phyloP scores from a whole-genome alignment of 2,329 filamentous ascomycete genomes.

The Annulohypoxylon truncatum region DNA sequence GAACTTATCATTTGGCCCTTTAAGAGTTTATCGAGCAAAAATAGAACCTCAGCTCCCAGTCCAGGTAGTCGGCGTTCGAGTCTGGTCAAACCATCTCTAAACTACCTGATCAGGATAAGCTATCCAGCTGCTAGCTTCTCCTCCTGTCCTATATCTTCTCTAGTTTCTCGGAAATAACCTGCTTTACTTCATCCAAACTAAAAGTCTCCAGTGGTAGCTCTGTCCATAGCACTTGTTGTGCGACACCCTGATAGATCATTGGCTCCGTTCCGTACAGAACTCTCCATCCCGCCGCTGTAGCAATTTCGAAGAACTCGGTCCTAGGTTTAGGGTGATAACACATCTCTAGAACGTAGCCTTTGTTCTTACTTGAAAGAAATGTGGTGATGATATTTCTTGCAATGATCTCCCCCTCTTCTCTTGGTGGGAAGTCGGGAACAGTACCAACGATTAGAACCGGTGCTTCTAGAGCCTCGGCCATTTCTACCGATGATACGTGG shows the following conservation, averaged over 20 bases:
- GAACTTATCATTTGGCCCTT: too few species aligned
- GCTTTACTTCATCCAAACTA: slow-evolving; percentile 6
- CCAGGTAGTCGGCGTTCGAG: too few species aligned
- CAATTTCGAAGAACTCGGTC: slow-evolving; percentile 73
- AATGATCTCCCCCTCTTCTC: slow-evolving; percentile 69
- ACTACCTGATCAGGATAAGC: too few species aligned
- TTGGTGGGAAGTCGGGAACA: slow-evolving; percentile 80
- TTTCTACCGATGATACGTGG: slow-evolving; percentile 69
- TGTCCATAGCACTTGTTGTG: slow-evolving; percentile 59
- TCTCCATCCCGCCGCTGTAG: slow-evolving; percentile 73
- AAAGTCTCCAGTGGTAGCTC: slow-evolving; percentile 24
- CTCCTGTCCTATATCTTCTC: neutral
- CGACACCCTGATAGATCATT: slow-evolving; percentile 80
- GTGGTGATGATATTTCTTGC: slow-evolving; percentile 67
- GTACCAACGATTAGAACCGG: slow-evolving; percentile 78
- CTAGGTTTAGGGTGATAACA: slow-evolving; percentile 81
- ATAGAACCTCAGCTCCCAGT: too few species aligned
- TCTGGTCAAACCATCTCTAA: too few species aligned
- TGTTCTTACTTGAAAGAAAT: slow-evolving; percentile 61
- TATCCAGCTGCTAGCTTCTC: neutral
- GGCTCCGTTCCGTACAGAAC: slow-evolving; percentile 82
- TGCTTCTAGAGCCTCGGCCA: slow-evolving; percentile 67
- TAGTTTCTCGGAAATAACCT: neutral
- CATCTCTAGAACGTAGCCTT: slow-evolving; percentile 82
- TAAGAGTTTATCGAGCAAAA: too few species aligned